Evolutionary conservation across 371 early-diverging fungal species (phyloP).

Genomic region (Mortierella sp.): DNA sequence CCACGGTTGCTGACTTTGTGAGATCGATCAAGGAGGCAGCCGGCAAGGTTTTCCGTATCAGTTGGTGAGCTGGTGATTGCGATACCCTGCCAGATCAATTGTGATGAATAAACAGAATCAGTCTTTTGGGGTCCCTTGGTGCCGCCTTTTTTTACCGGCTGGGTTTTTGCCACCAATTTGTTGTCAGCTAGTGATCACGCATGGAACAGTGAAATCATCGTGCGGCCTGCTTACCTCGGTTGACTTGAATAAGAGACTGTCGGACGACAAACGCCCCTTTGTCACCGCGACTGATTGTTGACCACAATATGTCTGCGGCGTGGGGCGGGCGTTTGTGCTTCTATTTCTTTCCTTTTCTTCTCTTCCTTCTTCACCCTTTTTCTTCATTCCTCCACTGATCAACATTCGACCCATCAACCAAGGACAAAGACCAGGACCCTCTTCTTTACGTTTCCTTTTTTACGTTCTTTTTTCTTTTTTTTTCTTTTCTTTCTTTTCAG

Average conservation of each 20-base stretch:
- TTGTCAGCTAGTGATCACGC: background rate
- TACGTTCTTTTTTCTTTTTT: background rate
- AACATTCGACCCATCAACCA: slow-evolving; percentile 4
- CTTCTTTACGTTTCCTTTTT: background rate
- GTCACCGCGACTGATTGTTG: background rate
- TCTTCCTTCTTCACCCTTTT: background rate
- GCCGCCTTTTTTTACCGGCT: background rate
- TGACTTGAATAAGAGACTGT: background rate
- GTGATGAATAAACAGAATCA: background rate
- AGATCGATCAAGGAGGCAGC: slow-evolving; percentile 52
- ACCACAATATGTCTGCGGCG: slow-evolving; percentile 8
- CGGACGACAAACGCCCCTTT: background rate
- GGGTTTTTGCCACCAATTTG: background rate
- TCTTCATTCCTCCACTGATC: slow-evolving; percentile 3
- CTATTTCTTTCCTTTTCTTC: background rate
- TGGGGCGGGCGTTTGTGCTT: background rate
- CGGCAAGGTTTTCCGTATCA: background rate
- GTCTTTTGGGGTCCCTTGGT: background rate
- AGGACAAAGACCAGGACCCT: slow-evolving; percentile 2
- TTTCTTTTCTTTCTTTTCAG: background rate
- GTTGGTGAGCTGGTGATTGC: background rate
- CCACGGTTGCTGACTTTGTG: slow-evolving; percentile 51
- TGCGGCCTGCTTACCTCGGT: background rate
- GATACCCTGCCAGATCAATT: background rate
- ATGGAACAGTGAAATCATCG: slow-evolving; percentile 4